Evolutionary conservation across 2,329 filamentous ascomycete genomes (phyloP).

Genomic region (Lachnellula subtilissima): DNA sequence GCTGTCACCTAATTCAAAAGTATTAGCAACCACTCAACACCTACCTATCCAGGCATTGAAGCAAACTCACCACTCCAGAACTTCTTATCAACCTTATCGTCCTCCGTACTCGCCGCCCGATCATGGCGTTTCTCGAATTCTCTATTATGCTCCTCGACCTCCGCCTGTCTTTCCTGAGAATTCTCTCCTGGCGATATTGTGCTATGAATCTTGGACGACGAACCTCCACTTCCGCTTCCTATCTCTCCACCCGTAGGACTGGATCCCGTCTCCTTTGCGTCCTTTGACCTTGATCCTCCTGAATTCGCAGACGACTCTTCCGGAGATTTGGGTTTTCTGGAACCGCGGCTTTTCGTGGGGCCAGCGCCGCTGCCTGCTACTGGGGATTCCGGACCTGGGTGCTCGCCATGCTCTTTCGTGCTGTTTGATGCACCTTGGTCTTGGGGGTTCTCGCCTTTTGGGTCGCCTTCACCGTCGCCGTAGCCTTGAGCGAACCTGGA

Average conservation of each 20-base stretch:
- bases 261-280: conserved; percentile 36
- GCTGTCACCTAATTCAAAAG: neutral
- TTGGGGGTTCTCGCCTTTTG: conserved; percentile 34
- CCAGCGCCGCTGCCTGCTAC: conserved; percentile 37
- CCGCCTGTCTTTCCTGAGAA: conserved; percentile 46
- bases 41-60: neutral
- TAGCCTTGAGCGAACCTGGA: conserved; percentile 32
- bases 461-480: conserved; percentile 38
- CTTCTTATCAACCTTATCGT: conserved; percentile 50
- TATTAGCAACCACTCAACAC: neutral
- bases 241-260: conserved; percentile 27
- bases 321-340: conserved; percentile 23
- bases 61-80: conserved; percentile 44
- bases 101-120: conserved; percentile 35
- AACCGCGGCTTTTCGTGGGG: conserved; percentile 32
- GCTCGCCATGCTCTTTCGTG: conserved; percentile 35
- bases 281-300: conserved; percentile 37
- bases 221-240: conserved; percentile 20
- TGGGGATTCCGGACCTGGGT: conserved; percentile 40
- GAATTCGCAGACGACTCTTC: conserved; percentile 35
- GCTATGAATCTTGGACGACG: conserved; percentile 16
- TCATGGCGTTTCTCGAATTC: conserved; percentile 54
- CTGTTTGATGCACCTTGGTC: conserved; percentile 32
- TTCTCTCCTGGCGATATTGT: conserved; percentile 18
- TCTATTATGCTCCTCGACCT: conserved; percentile 54